These are phyloP conservation scores for Postia placenta DNA, from an alignment of 768 basidiomycete species.

Conservation along the genomic window DNA sequence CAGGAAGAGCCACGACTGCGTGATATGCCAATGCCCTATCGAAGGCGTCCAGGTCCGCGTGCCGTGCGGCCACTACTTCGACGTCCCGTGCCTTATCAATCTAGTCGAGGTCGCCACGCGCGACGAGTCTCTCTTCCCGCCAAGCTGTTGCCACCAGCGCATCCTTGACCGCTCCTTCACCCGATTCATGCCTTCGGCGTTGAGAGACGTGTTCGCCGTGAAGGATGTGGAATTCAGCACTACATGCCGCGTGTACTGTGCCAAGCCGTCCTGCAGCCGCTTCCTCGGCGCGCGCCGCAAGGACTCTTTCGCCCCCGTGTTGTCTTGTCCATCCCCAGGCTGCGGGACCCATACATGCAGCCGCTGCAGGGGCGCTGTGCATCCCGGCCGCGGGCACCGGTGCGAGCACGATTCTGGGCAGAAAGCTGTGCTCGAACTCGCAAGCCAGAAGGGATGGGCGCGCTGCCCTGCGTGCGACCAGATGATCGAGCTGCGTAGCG, in stretches of 20 bases:
- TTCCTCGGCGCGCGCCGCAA: constrained; percentile 19
- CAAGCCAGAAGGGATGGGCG: constrained; percentile 16
- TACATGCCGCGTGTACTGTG: constrained; percentile 22
- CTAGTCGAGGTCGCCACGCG: constrained; percentile 18
- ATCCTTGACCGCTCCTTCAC: constrained; percentile 15
- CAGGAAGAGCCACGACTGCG: constrained; percentile 19
- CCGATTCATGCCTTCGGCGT: constrained; percentile 8
- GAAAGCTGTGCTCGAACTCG: constrained; percentile 10
- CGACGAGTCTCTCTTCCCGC: constrained; percentile 25
- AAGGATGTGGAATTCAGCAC: constrained; percentile 18
- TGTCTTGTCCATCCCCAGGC: constrained; percentile 5
- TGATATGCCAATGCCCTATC: constrained; percentile 11
- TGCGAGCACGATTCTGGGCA: constrained; percentile 9
- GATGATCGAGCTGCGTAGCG: constrained; percentile 21
- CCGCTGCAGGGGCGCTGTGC: constrained; percentile 12
- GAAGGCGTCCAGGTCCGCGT: constrained; percentile 4
- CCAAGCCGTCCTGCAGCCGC: constrained; percentile 18
- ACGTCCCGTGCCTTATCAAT: constrained; percentile 15
- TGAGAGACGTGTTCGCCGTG: constrained; percentile 7
- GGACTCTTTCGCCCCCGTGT: constrained; percentile 1
- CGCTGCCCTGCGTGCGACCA: constrained; percentile 24
- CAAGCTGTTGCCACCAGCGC: constrained; percentile 19
- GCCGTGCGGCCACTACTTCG: constrained; percentile 23
- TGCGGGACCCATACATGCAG: constrained; percentile 18
- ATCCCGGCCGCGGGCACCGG: constrained; percentile 6